Evolutionary conservation across 148 eudicot genomes (phyloP).

Genomic region (Vaccinium vitisidaea): DNA sequence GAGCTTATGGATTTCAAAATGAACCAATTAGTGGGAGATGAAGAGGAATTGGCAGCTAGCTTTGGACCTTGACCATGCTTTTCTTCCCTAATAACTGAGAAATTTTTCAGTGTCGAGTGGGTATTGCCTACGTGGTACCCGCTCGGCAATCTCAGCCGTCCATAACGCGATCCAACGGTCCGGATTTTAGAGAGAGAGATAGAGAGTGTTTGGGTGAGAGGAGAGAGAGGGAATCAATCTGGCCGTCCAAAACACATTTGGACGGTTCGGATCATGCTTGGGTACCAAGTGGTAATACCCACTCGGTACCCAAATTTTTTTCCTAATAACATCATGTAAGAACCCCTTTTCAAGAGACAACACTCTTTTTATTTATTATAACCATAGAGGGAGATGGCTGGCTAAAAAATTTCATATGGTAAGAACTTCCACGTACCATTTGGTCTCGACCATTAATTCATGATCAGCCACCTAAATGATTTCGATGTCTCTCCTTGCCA

Average conservation of each 20-base stretch:
- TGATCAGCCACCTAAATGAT: background rate
- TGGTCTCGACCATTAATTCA: background rate
- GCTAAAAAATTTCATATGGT: background rate
- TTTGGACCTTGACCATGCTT: constrained; percentile 69
- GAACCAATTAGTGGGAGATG: constrained; percentile 11
- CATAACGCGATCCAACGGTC: too few species aligned
- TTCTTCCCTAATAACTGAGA: constrained; percentile 36
- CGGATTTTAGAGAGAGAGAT: too few species aligned
- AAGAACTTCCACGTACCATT: background rate
- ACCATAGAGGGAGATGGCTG: background rate
- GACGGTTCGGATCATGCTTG: too few species aligned
- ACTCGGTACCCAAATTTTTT: too few species aligned
- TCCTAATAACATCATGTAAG: constrained; percentile 13
- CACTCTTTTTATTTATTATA: background rate
- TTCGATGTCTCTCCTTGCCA: background rate
- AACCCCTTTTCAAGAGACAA: constrained; percentile 3
- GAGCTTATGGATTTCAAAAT: background rate
- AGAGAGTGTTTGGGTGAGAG: too few species aligned
- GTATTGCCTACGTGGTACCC: too few species aligned
- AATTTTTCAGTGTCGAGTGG: too few species aligned
- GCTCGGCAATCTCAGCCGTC: too few species aligned
- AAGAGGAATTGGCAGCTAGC: background rate
- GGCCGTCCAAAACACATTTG: too few species aligned
- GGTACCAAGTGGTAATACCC: too few species aligned
- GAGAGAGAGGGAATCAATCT: too few species aligned